A percentile compares a stretch with the other conserved stretches of the same genome.
These are phyloP conservation scores for Aureobasidium sp. DNA, from an alignment of 2,329 filamentous ascomycete species.

Conservation along the genomic window DNA sequence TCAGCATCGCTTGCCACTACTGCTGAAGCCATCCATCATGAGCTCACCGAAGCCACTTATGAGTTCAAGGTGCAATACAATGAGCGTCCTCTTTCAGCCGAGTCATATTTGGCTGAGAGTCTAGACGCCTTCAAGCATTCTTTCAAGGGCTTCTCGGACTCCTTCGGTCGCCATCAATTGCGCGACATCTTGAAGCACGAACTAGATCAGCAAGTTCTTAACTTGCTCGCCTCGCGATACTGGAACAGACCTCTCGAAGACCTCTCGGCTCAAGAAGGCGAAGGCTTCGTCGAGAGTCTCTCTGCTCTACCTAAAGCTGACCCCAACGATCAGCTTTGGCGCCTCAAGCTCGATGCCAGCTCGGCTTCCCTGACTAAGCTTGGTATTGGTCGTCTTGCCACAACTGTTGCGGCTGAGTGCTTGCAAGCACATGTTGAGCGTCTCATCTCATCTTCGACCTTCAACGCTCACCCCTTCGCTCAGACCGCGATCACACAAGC, in stretches of 20 bases:
- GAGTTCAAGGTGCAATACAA: constrained; percentile 99
- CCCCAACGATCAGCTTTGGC: constrained; percentile 68
- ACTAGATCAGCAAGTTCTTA: constrained; percentile 88
- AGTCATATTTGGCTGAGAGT: constrained; percentile 93
- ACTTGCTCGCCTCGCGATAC: constrained; percentile 85
- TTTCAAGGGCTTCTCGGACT: constrained; percentile 87
- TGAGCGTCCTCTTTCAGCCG: constrained; percentile 85
- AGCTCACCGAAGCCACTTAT: constrained; percentile 93
- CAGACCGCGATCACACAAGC: constrained; percentile 89
- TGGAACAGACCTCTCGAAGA: constrained; percentile 96
- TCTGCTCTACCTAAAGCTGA: constrained; percentile 77
- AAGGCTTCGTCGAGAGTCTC: constrained; percentile 47
- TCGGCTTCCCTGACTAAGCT: constrained; percentile 86
- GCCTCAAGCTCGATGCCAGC: constrained; percentile 86
- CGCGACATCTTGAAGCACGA: constrained; percentile 84
- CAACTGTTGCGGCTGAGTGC: constrained; percentile 81
- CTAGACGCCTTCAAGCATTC: constrained; percentile 95
- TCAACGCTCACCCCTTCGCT: constrained; percentile 84
- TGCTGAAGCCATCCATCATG: constrained; percentile 85
- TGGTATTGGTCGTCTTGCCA: constrained; percentile 86
- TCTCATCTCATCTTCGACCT: constrained; percentile 73
- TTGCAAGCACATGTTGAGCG: constrained; percentile 77
- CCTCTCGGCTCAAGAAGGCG: constrained; percentile 46
- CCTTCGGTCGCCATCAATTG: constrained; percentile 84
- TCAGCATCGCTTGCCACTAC: constrained; percentile 83